Percentiles rank a stretch among this genome's conserved stretches.
Evolutionary conservation across 129 eudicot species (phyloP).

Genomic region (Dittrichia graveolens): DNA sequence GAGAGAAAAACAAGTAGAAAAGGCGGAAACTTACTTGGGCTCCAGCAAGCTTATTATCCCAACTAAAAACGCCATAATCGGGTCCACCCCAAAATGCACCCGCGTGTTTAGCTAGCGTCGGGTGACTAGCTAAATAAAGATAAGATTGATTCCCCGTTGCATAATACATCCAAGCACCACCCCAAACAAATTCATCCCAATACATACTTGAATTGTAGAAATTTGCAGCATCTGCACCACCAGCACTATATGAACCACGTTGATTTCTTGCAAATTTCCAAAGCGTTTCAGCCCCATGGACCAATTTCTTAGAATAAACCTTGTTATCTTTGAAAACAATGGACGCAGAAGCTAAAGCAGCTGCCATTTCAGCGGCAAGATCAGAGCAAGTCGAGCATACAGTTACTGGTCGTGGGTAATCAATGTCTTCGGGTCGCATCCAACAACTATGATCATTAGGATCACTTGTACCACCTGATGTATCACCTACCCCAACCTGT

Average conservation of each 20-base stretch:
- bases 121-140: conserved; percentile 73
- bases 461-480: conserved; percentile 60
- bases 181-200: conserved; percentile 96
- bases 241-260: conserved; percentile 77
- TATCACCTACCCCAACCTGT: conserved; percentile 89
- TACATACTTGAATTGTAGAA: conserved; percentile 83
- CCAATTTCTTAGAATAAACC: conserved; percentile 84
- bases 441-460: conserved; percentile 91
- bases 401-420: conserved; percentile 68
- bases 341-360: conserved; percentile 94
- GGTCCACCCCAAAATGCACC: conserved; percentile 97
- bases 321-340: conserved; percentile 93
- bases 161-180: conserved; percentile 86
- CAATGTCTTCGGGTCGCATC: conserved; percentile 94
- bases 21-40: conserved; percentile 68
- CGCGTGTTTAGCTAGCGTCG: conserved; percentile 77
- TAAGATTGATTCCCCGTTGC: conserved; percentile 87
- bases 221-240: conserved; percentile 62
- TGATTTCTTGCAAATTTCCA: conserved; percentile 68
- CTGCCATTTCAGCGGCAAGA: conserved; percentile 98
- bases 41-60: conserved; percentile 97
- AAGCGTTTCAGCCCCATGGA: conserved; percentile 88
- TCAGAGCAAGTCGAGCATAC: conserved; percentile 74
- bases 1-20: background rate
- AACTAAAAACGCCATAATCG: conserved; percentile 81